Evolutionary conservation across 1,284 basidiomycete species (phyloP), one percentile per base, ranked within the genome.

Genomic region (Lentinula novae-zelandiae): DNA sequence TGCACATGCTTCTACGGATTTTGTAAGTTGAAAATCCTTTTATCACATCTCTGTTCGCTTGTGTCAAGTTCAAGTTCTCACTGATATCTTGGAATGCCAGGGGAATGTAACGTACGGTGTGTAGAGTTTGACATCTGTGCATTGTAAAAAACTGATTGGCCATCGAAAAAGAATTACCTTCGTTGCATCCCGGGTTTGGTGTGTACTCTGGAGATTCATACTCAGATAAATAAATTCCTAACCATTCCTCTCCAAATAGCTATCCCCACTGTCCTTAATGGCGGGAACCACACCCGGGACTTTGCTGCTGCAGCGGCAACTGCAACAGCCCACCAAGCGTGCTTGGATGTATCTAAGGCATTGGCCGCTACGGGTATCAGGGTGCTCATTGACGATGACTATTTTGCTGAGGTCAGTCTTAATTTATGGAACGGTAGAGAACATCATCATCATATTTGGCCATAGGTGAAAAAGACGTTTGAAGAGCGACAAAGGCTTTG

Each of bases 1-100:
- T 60, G 75, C 77, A 12, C 78, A 77, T 46, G 89, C 85, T 7
- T 90, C 87, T 4, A 90, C 89, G 0, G 88, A 91, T 70, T 90
- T 90, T 66, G 87, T 87, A 64, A 76, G 85, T 50, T n/a, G 12
- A 27, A 9, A 27, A 10, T 31, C 48, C 7, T 51, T 31, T 27
- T 4, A 3, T 27, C 3, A 27, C 27, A 27, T 27, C 27, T 27
- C 27, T 27, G 27, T 27, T 27, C 27, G 3, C 3, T 27, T 0
- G 27, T 3, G 27, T 27, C 27, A 27, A 27, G 3, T 27, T 27
- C 3, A 27, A 27, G 60, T n/a, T 39, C 10, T 53, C 38, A 48
- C 17, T 44, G 3, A 22, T 12, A 10, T 31, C 20, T 33, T 13
- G 27, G 3, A 33, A 52, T 60, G 27, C 0, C 64, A 89, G 87